Percentiles rank a stretch among this genome's conserved stretches.
phyloP scores from a whole-genome alignment of 768 basidiomycete genomes.

The Cystofilobasidium capitatum region DNA sequence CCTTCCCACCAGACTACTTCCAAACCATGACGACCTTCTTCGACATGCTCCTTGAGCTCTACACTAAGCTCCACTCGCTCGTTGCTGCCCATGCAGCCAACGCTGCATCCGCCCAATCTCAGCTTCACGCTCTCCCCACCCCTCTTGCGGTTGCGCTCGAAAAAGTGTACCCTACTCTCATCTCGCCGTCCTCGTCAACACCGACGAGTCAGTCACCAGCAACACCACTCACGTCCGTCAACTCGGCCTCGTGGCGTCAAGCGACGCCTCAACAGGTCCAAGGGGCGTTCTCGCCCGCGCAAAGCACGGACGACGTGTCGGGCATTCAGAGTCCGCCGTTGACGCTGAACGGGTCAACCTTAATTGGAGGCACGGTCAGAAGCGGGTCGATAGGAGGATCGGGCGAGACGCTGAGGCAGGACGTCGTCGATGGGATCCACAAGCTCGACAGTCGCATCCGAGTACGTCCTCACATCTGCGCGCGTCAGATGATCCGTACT shows the following conservation, averaged over 20 bases:
- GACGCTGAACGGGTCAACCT: not conserved
- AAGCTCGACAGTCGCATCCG: not conserved
- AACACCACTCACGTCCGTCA: not conserved
- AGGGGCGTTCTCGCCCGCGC: not conserved
- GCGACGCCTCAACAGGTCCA: not conserved
- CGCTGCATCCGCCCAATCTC: not conserved
- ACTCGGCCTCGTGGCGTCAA: not conserved
- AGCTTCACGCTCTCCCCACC: not conserved
- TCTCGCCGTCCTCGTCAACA: not conserved
- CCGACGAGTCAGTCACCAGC: not conserved
- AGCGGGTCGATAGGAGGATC: not conserved
- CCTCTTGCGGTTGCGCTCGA: not conserved
- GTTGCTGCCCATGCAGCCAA: not conserved
- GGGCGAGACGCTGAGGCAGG: not conserved
- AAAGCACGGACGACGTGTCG: not conserved
- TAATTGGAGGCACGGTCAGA: not conserved
- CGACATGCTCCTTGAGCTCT: conserved; percentile 19
- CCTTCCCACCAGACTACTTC: conserved; percentile 21
- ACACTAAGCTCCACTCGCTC: conserved; percentile 6
- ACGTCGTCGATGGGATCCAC: not conserved
- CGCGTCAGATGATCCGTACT: not conserved
- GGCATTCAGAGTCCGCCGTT: not conserved
- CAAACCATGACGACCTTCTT: conserved; percentile 22
- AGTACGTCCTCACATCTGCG: not conserved
- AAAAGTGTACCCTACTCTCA: not conserved